Evolutionary conservation across 805 yeast species (phyloP).

Genomic region (Blastobotrys attinorum): DNA sequence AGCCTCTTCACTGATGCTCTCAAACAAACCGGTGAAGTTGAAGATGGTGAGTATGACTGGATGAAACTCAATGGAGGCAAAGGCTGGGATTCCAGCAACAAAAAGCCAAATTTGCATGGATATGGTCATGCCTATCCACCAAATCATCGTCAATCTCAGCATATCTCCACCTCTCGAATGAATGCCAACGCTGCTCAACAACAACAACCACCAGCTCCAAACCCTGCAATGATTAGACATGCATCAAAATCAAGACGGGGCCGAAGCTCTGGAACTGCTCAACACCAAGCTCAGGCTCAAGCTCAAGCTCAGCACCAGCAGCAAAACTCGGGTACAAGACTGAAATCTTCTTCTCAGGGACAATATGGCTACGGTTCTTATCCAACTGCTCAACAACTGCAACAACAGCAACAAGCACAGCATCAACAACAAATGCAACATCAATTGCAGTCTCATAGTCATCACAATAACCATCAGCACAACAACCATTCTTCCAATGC

Average conservation of each 20-base stretch:
- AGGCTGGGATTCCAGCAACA: conserved; percentile 92
- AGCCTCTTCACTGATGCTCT: conserved; percentile 71
- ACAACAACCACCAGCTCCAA: conserved; percentile 28
- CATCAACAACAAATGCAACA: conserved; percentile 13
- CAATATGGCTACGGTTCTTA: conserved; percentile 4
- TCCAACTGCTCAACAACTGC: conserved; percentile 9
- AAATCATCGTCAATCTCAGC: conserved; percentile 25
- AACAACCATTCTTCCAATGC: not conserved
- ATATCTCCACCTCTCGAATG: conserved; percentile 29
- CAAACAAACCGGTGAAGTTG: conserved; percentile 57
- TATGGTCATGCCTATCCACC: conserved; percentile 93
- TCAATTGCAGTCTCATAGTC: conserved; percentile 17
- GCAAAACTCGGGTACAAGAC: conserved; percentile 7
- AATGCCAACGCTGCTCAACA: too few species aligned
- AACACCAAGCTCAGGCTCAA: conserved; percentile 16
- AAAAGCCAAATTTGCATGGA: conserved; percentile 91
- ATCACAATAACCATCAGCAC: conserved; percentile 12
- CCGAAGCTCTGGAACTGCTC: conserved; percentile 16
- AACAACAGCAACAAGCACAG: conserved; percentile 10
- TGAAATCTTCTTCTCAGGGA: not conserved
- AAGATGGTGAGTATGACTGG: conserved; percentile 96
- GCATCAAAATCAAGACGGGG: conserved; percentile 26
- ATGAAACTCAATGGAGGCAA: conserved; percentile 90
- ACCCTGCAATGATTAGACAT: conserved; percentile 28
- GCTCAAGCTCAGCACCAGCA: conserved; percentile 18